Conservation (phyloP, 768 basidiomycete species). For the Porphyrellus cyaneotinctus region DNA sequence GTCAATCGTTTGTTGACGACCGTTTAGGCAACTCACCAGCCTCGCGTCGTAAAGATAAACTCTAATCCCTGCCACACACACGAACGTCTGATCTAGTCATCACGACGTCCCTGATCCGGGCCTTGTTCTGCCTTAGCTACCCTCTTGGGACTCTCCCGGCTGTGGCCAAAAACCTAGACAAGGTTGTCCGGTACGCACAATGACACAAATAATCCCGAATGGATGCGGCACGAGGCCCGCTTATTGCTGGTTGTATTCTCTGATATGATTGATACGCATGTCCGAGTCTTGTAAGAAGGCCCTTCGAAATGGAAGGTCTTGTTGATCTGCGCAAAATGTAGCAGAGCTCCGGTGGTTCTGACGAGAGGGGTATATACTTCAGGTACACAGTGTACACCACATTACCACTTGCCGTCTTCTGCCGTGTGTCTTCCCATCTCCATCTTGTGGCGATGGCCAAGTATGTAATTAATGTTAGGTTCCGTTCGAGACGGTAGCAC, state of each 20-base stretch:
- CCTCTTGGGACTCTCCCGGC: constrained; percentile 2
- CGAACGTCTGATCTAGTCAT: constrained; percentile 22
- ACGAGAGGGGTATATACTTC: neutral
- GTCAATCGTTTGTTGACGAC: constrained; percentile 33
- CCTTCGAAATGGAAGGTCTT: constrained; percentile 19
- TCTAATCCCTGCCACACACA: constrained; percentile 14
- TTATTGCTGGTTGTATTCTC: neutral
- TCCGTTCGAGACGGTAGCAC: neutral
- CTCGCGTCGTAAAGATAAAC: constrained; percentile 18
- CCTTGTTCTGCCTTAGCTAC: constrained; percentile 29
- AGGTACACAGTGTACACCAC: neutral
- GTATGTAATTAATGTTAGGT: neutral
- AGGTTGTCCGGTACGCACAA: constrained; percentile 20
- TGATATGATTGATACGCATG: constrained; percentile 21
- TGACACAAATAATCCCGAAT: constrained; percentile 9
- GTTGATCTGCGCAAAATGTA: constrained; percentile 16
- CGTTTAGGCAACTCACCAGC: constrained; percentile 24
- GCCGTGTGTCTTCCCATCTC: constrained; percentile 1
- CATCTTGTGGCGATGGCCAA: neutral
- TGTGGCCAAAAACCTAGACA: constrained; percentile 2
- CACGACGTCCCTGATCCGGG: constrained; percentile 23
- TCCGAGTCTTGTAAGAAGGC: constrained; percentile 21
- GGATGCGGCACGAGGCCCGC: constrained; percentile 18
- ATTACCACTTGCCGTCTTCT: neutral
- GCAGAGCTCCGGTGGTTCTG: constrained; percentile 6